A percentile compares a stretch with the other conserved stretches of the same genome.
Evolutionary conservation across 805 yeast species (phyloP).

Genomic region (Saturnispora besseyi): DNA sequence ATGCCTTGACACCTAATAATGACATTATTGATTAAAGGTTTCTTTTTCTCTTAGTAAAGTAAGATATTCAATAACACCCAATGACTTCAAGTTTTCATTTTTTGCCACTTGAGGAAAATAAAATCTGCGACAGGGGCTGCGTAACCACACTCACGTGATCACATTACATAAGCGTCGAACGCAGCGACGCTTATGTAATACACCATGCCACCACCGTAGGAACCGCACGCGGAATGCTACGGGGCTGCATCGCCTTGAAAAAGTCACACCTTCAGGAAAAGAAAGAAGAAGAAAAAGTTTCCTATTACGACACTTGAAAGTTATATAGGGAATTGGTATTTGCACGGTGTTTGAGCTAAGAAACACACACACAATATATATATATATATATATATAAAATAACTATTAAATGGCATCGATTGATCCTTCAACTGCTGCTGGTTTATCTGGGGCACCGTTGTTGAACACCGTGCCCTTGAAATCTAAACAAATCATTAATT

Average conservation of each 20-base stretch:
- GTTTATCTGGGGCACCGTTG: not conserved
- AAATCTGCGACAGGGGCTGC: not conserved
- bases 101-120: not conserved
- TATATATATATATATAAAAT: not conserved
- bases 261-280: not conserved
- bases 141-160: not conserved
- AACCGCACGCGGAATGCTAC: no score
- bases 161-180: not conserved
- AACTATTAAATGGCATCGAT: not conserved
- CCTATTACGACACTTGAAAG: not conserved
- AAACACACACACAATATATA: no score
- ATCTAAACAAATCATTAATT: not conserved
- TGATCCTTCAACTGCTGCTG: not conserved
- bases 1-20: conserved; percentile 29
- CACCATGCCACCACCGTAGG: no score
- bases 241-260: not conserved
- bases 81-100: not conserved
- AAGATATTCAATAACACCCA: not conserved
- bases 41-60: not conserved
- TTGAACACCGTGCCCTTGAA: not conserved
- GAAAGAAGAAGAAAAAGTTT: not conserved
- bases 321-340: no score
- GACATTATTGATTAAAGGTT: conserved; percentile 18
- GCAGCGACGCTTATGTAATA: not conserved
- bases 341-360: no score